These are phyloP conservation scores for Boletus rubroflammeus DNA, from an alignment of 768 basidiomycete genomes.

Conservation along the genomic window DNA sequence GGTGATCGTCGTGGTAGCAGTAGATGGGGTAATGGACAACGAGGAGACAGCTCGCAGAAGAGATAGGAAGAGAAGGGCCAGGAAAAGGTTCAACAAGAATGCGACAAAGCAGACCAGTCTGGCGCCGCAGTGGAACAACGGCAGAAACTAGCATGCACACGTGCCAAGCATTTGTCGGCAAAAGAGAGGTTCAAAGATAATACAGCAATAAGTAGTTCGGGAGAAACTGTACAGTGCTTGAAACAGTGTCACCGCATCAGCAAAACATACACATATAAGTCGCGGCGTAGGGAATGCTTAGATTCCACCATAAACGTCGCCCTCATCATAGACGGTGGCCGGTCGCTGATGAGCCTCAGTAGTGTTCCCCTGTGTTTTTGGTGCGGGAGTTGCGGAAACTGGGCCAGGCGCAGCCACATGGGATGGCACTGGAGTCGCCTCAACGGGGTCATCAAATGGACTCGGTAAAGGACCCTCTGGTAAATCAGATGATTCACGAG, in stretches of 20 bases:
- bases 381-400: conserved; percentile 7
- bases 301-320: conserved; percentile 70
- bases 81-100: background rate
- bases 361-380: conserved; percentile 8
- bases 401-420: conserved; percentile 8
- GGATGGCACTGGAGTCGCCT: conserved; percentile 10
- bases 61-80: background rate
- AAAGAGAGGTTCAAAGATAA: conserved; percentile 15
- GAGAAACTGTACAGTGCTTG: conserved; percentile 18
- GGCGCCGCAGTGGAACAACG: conserved; percentile 21
- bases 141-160: conserved; percentile 23
- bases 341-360: conserved; percentile 37
- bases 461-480: conserved; percentile 25
- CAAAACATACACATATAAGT: conserved; percentile 9
- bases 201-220: conserved; percentile 22
- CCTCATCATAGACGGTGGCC: conserved; percentile 51
- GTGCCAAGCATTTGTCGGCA: background rate
- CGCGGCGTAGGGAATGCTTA: conserved; percentile 27
- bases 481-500: conserved; percentile 14
- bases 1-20: background rate
- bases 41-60: conserved; percentile 2
- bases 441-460: conserved; percentile 26
- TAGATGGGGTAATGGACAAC: conserved; percentile 10
- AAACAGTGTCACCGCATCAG: conserved; percentile 10
- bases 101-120: conserved; percentile 28